Conservation (phyloP, 495 filamentous ascomycete genomes). For the Bathelium albidoporum region DNA sequence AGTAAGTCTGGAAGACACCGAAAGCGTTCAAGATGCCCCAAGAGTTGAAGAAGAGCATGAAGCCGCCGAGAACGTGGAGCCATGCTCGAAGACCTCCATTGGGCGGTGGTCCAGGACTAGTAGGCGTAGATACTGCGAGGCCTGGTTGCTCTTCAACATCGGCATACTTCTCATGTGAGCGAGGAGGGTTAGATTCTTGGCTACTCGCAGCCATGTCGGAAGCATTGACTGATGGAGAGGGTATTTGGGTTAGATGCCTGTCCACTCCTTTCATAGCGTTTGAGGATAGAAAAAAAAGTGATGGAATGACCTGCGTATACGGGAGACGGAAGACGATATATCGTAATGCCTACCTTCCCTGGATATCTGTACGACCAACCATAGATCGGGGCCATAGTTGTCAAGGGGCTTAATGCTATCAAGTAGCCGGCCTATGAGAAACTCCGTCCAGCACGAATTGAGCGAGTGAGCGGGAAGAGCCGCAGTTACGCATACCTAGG, state of each 20-base stretch:
- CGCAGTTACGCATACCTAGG: too few relatives aligned
- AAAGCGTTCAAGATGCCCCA: slow-evolving; percentile 41
- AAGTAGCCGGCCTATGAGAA: neutral
- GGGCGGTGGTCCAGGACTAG: slow-evolving; percentile 23
- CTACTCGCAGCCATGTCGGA: neutral
- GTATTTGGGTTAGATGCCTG: neutral
- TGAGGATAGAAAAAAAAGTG: neutral
- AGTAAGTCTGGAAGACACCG: slow-evolving; percentile 45
- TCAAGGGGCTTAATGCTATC: neutral
- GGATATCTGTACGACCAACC: neutral
- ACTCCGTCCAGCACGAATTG: neutral
- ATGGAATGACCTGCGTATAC: neutral
- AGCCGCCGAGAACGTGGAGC: slow-evolving; percentile 41
- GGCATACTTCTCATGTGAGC: neutral
- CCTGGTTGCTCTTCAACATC: neutral
- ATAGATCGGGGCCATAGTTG: neutral
- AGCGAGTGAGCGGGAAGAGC: neutral
- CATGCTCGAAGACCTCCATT: slow-evolving; percentile 43
- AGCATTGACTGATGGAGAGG: neutral
- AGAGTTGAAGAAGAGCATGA: slow-evolving; percentile 45
- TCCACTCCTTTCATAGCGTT: neutral
- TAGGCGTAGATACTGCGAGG: neutral
- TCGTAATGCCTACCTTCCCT: too few relatives aligned
- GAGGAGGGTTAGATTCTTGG: neutral
- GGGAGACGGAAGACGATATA: neutral